These are phyloP conservation scores for Globomyces pollinis-pini DNA, from an alignment of 192 early-diverging fungal species.

Conservation along the genomic window DNA sequence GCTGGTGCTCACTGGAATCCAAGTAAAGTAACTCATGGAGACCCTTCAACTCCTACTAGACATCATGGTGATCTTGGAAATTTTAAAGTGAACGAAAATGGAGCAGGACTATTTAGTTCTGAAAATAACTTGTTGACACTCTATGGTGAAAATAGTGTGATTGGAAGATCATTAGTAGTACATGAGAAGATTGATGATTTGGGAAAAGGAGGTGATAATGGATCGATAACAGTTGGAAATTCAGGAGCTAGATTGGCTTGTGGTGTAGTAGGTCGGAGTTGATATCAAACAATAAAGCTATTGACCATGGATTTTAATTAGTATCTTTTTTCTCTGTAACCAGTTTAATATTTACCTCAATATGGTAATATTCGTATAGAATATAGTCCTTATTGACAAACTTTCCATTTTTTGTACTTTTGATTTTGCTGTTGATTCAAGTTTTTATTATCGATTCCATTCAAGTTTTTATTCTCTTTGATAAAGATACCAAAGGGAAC, in stretches of 20 bases:
- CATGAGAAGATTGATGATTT: conserved; percentile 85
- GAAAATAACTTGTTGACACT: conserved; percentile 60
- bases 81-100: conserved; percentile 48
- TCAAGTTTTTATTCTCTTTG: too few relatives aligned
- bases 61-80: conserved; percentile 89
- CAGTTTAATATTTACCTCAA: too few relatives aligned
- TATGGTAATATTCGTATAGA: too few relatives aligned
- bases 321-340: too few relatives aligned
- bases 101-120: conserved; percentile 40
- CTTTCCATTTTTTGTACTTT: too few relatives aligned
- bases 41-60: conserved; percentile 52
- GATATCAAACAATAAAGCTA: too few relatives aligned
- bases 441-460: too few relatives aligned
- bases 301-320: too few relatives aligned
- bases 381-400: too few relatives aligned
- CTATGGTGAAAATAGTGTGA: conserved; percentile 62
- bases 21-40: conserved; percentile 67
- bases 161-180: conserved; percentile 80
- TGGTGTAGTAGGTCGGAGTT: conserved; percentile 93
- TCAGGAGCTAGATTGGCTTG: conserved; percentile 73
- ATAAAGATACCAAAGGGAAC: too few relatives aligned
- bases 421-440: too few relatives aligned
- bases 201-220: conserved; percentile 64
- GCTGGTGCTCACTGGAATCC: conserved; percentile 86
- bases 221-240: conserved; percentile 73